These are phyloP conservation scores for Colletotrichum chlorophyti DNA, from an alignment of 2,329 filamentous ascomycete species.

Conservation along the genomic window DNA sequence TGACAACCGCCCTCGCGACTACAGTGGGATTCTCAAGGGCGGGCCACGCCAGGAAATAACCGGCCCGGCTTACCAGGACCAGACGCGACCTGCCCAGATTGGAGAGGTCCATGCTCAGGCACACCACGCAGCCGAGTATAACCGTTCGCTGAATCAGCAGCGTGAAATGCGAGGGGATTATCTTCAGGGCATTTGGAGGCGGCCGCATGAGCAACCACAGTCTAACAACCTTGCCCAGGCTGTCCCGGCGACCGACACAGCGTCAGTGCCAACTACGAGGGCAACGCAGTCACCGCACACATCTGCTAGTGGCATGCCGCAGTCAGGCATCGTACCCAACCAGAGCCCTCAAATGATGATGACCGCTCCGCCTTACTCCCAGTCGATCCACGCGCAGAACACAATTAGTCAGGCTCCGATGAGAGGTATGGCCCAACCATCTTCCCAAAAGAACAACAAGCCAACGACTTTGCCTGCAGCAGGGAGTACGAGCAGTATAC, in stretches of 20 bases:
- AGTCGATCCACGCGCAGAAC: conserved; percentile 74
- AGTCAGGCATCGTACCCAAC: conserved; percentile 64
- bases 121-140: conserved; percentile 88
- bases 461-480: conserved; percentile 65
- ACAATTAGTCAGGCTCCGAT: conserved; percentile 76
- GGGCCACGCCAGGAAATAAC: conserved; percentile 89
- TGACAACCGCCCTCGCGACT: conserved; percentile 80
- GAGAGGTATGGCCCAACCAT: conserved; percentile 71
- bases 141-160: conserved; percentile 81
- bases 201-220: conserved; percentile 78
- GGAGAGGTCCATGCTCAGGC: conserved; percentile 86
- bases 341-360: conserved; percentile 73
- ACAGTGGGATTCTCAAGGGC: conserved; percentile 77
- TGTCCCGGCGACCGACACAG: conserved; percentile 49
- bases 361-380: conserved; percentile 71
- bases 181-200: conserved; percentile 81
- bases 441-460: conserved; percentile 68
- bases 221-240: conserved; percentile 55
- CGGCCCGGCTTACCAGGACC: conserved; percentile 87
- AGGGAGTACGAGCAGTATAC: conserved; percentile 51
- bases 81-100: conserved; percentile 77
- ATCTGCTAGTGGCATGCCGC: conserved; percentile 59
- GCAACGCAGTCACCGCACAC: conserved; percentile 65
- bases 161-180: conserved; percentile 81
- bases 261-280: conserved; percentile 57